These are phyloP conservation scores for Epithele typhae DNA, from an alignment of 768 basidiomycete genomes.

Conservation along the genomic window DNA sequence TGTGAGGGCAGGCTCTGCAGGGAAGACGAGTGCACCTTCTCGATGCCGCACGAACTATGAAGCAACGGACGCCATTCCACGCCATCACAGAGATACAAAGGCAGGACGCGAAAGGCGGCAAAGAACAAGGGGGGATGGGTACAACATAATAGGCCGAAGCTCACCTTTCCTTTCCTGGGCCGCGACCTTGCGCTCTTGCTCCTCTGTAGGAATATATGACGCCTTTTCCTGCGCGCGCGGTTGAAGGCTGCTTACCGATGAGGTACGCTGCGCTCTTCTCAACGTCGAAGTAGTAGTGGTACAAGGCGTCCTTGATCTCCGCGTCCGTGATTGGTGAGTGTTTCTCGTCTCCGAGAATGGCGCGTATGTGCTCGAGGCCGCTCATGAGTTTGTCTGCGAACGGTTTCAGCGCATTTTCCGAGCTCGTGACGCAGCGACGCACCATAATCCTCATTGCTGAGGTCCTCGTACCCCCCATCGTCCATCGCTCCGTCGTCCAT, in stretches of 20 bases:
- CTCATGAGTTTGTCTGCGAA: slow-evolving; percentile 59
- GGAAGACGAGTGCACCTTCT: slow-evolving; percentile 24
- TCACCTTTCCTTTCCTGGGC: slow-evolving; percentile 84
- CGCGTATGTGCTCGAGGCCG: slow-evolving; percentile 64
- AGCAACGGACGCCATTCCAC: slow-evolving; percentile 6
- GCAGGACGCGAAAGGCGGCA: neutral
- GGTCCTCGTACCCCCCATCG: slow-evolving; percentile 72
- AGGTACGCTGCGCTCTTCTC: slow-evolving; percentile 73
- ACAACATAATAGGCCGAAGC: slow-evolving; percentile 35
- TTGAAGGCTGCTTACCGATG: slow-evolving; percentile 41
- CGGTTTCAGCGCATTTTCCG: neutral
- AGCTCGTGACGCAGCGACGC: slow-evolving; percentile 32
- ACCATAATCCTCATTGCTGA: slow-evolving; percentile 86
- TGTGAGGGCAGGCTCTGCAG: neutral
- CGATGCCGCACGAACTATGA: slow-evolving; percentile 10
- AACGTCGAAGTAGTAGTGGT: slow-evolving; percentile 86
- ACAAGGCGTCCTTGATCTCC: slow-evolving; percentile 74
- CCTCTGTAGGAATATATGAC: slow-evolving; percentile 41
- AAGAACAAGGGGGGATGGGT: slow-evolving; percentile 17
- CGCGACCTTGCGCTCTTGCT: slow-evolving; percentile 56
- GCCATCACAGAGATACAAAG: neutral
- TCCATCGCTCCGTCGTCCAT: slow-evolving; percentile 78
- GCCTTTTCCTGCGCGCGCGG: neutral
- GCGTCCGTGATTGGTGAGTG: slow-evolving; percentile 67
- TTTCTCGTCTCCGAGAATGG: slow-evolving; percentile 61